Evolutionary conservation across 352 stramenopile species (phyloP), one percentile per base, ranked within the genome.

Genomic region (Thalassiosira mediterranea): DNA sequence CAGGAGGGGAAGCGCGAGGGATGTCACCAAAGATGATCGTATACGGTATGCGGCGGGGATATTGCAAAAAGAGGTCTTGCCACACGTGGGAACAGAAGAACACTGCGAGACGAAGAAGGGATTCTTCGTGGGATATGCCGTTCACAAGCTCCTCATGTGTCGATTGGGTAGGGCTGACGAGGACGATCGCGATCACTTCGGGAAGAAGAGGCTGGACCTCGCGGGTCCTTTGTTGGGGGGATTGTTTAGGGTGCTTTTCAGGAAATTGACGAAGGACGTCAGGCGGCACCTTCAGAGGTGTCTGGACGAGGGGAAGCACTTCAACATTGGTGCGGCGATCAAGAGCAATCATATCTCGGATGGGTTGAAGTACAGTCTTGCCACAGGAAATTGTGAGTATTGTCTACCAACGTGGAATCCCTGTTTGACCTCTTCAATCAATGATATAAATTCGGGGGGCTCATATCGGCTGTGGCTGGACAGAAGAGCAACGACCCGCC

Each of bases 111-210:
- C 96, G 3, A 95, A 95, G 65, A 96, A 96, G 76, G 93, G 90
- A 48, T 99, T 99, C 81, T 99, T 99, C 81, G 83, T 99, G 5
- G 97, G 97, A 42, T 99, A 99, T 86, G 96, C 98, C 11, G 97
- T 99, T 21, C 97, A 99, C 92, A 99, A 99, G 80, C 80, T 99
- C 63, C 92, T 99, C 42, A 98, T 98, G 93, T 99, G 97, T 78
- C 98, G 96, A 63, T 88, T 99, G 10, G 97, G 96, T 28, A 93
- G 97, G 29, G 93, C 97, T 21, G 95, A 97, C 19, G 97, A 99
- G 85, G 97, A 99, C 79, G 97, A 99, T 84, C 95, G 97, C 71
- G 97, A 99, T 91, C 97, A 99, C 84, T 99, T 99, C 88, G 97
- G 96, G 54, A 99, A 99, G 91, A 99, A 99, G 81, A 94, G 97